Evolutionary conservation across 139 green algal species (phyloP).

Genomic region (Chlamydomonas applanata): DNA sequence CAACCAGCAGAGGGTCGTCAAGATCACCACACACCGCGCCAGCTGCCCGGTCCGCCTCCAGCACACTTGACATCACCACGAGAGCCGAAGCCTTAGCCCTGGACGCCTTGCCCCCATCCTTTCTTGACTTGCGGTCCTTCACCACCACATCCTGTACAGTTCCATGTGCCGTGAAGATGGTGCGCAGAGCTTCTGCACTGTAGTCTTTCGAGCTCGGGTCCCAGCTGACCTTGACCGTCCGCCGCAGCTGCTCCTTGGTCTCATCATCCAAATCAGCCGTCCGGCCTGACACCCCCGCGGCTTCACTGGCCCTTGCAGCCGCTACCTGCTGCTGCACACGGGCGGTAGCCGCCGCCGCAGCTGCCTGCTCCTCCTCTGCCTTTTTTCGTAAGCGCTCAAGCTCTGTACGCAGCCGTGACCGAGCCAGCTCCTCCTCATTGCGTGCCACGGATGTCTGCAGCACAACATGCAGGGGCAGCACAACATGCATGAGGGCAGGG

Average conservation of each 20-base stretch:
- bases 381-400: slow-evolving; percentile 58
- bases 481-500: too few species aligned
- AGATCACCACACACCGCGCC: slow-evolving; percentile 27
- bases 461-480: too few species aligned
- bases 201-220: slow-evolving; percentile 32
- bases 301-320: slow-evolving; percentile 15
- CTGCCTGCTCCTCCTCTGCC: slow-evolving; percentile 33
- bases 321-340: slow-evolving; percentile 9
- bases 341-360: slow-evolving; percentile 18
- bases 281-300: background rate
- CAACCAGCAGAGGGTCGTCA: slow-evolving; percentile 25
- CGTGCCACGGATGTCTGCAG: slow-evolving; percentile 10
- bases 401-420: slow-evolving; percentile 46
- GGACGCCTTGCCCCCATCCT: background rate
- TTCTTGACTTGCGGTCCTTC: slow-evolving; percentile 22
- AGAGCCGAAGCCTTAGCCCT: slow-evolving; percentile 26
- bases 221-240: slow-evolving; percentile 43
- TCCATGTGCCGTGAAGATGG: slow-evolving; percentile 23
- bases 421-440: slow-evolving; percentile 48
- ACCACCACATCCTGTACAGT: slow-evolving; percentile 30
- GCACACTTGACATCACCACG: slow-evolving; percentile 31
- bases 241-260: slow-evolving; percentile 22
- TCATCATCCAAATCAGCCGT: background rate
- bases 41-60: background rate
- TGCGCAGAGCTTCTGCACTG: slow-evolving; percentile 24